These are phyloP conservation scores for Phytophthora meadii DNA, from an alignment of 352 stramenopile genomes.

Conservation along the genomic window DNA sequence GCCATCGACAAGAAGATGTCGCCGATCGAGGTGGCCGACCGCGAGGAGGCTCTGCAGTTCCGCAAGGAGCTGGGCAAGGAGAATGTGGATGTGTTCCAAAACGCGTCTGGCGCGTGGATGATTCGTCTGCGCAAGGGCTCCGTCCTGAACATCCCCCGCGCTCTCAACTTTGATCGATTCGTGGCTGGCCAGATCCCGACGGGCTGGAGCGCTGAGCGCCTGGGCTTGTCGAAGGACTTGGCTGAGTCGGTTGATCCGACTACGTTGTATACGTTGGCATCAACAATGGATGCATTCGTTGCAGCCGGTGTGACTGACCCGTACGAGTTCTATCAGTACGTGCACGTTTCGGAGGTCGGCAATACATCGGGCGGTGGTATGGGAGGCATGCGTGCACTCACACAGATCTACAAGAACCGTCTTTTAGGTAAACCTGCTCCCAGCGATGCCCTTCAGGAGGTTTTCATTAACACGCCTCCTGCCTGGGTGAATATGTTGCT, in stretches of 20 bases:
- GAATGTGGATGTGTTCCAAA: slow-evolving; percentile 86
- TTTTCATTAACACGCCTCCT: slow-evolving; percentile 91
- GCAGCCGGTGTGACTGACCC: slow-evolving; percentile 83
- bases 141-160: slow-evolving; percentile 83
- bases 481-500: slow-evolving; percentile 93
- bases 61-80: slow-evolving; percentile 81
- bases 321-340: slow-evolving; percentile 93
- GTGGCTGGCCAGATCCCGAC: slow-evolving; percentile 90
- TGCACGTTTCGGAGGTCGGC: slow-evolving; percentile 88
- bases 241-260: slow-evolving; percentile 82
- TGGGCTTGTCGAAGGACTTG: slow-evolving; percentile 85
- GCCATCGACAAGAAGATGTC: slow-evolving; percentile 91
- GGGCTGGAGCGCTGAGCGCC: slow-evolving; percentile 83
- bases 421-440: no score
- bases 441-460: no score
- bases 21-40: slow-evolving; percentile 85
- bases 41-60: slow-evolving; percentile 87
- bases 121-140: slow-evolving; percentile 83
- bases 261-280: slow-evolving; percentile 77
- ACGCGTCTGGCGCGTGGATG: slow-evolving; percentile 77
- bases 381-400: slow-evolving; percentile 82
- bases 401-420: slow-evolving; percentile 80
- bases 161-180: slow-evolving; percentile 85
- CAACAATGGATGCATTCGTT: slow-evolving; percentile 87
- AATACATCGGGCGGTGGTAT: slow-evolving; percentile 88